A percentile compares a stretch with the other conserved stretches of the same genome.
Evolutionary conservation across 331 rosid genomes (phyloP).

Genomic region (Quercus lobata): DNA sequence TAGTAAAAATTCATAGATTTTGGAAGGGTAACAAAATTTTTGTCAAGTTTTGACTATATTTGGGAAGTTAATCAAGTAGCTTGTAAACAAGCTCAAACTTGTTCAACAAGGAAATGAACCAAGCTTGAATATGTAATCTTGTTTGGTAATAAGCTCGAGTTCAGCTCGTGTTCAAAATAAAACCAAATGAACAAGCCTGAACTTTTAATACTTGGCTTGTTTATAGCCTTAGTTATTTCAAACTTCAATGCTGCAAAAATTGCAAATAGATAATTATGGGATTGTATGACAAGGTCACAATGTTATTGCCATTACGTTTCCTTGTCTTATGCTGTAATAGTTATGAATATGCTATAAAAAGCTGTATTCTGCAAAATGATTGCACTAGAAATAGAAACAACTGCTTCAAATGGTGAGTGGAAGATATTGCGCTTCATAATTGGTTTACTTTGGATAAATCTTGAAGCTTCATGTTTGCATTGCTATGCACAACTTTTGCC

Average conservation of each 20-base stretch:
- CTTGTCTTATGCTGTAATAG: not conserved
- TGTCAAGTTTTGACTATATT: too few species aligned
- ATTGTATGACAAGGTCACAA: not conserved
- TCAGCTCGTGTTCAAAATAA: too few species aligned
- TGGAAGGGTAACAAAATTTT: too few species aligned
- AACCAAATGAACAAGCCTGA: too few species aligned
- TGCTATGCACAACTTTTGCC: not conserved
- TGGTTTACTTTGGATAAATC: not conserved
- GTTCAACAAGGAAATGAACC: too few species aligned
- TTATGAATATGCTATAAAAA: not conserved
- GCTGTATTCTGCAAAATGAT: not conserved
- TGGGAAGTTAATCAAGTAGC: too few species aligned
- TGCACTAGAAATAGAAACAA: not conserved
- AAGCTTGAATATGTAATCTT: too few species aligned
- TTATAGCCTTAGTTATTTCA: not conserved
- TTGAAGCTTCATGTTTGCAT: not conserved
- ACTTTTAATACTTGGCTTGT: too few species aligned
- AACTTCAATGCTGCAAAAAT: too few species aligned
- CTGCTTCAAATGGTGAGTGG: not conserved
- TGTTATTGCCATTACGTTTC: not conserved
- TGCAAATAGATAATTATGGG: not conserved
- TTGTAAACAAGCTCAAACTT: too few species aligned
- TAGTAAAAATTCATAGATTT: too few species aligned
- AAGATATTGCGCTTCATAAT: not conserved
- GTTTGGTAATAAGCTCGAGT: too few species aligned